Base-by-base conservation (phyloP, 2,329 filamentous ascomycete genomes). In the Escovopsis sp. region DNA sequence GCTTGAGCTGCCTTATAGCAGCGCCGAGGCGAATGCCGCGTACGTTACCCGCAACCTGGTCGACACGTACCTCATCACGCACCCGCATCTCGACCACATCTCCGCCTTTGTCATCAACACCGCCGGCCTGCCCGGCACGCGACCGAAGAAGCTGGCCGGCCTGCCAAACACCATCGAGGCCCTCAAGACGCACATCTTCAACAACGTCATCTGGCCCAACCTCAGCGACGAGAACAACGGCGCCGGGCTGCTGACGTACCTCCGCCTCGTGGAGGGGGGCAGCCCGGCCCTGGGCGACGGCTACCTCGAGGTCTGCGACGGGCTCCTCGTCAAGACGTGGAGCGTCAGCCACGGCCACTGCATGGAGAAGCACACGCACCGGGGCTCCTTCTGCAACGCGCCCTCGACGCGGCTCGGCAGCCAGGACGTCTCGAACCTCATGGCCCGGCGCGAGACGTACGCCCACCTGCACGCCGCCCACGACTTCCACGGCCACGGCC, bases 201-300 rank as follows among this genome's bases (percentile, higher is more conserved):
- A 98, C 62, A 93, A 95, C 54, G 68, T 94, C 44, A 94, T 96
- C 41, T 98, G 91, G 91, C 91, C 91, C 0, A 98, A 98, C 51
- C 65, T 98, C 33, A 93, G 86, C 0, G 89, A 98, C 54, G 91
- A 98, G 62, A 91, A 94, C 57, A 87, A 88, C 30, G 91, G 91
- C 20, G 88, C 88, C 4, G 91, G 91, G 0, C 71, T 98, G 25
- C 78, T 98, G 30, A 94, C 86, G 0, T 96, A 94, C 52, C 80
- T 87, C 57, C 76, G 91, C 13, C 68, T 98, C 9, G 80, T 85
- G 5, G 88, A 95, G 56, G 89, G 88, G 10, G 89, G 89, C 3
- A 91, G 89, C 45, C 79, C 83, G 2, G 80, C 84, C 24, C 67
- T 94, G 7, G 88, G 87, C 2, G 80, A 85, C 47, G 86, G 85